Evolutionary conservation across 192 early-diverging fungal genomes (phyloP), one percentile per base, ranked within the genome.

Genomic region (Globomyces pollinis-pini): DNA sequence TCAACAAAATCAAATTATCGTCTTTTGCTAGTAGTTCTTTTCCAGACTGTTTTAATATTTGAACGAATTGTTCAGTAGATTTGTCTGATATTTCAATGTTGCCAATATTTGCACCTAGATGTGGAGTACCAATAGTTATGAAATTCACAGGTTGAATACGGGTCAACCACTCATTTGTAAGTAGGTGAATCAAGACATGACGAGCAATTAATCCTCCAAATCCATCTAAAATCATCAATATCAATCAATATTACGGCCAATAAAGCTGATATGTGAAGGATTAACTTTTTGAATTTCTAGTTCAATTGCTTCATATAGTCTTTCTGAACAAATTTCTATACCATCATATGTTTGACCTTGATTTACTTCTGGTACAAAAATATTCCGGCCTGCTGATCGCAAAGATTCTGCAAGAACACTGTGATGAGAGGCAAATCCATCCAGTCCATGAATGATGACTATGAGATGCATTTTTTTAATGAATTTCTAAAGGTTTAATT

Each of bases 121-220:
- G 52, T 4, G 20, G 52, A 8, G 52, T 54, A 39, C 18, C 52
- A 31, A 54, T 33, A 1, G 52, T 54, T 26, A 54, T 54, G 28
- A 54, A 54, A 33, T 54, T 54, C 9, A 54, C 6, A 2, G 52
- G 52, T 13, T 18, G 20, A 13, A 54, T 31, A 39, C 3, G 52
- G 52, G 38, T 32, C 33, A 39, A 54, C 30, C 6, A 32, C 33
- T 33, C 33, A 24, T 26, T 47, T 13, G 30, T 38, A 39, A n/a
- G 44, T 6, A 54, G 21, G 2, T 32, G 15, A 9, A 13, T 39
- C 3, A 54, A 4, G 28, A 26, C 52, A 23, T 39, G 33, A 1
- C 52, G 2, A 23, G 52, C 52, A 24, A 32, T 32, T 3, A 54
- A 15, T 35, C 52, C 52, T 35, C 52, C 52, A 8, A 54, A 54